Base-by-base conservation (phyloP, 1,284 basidiomycete species). In the Melampsora larici-populina region DNA sequence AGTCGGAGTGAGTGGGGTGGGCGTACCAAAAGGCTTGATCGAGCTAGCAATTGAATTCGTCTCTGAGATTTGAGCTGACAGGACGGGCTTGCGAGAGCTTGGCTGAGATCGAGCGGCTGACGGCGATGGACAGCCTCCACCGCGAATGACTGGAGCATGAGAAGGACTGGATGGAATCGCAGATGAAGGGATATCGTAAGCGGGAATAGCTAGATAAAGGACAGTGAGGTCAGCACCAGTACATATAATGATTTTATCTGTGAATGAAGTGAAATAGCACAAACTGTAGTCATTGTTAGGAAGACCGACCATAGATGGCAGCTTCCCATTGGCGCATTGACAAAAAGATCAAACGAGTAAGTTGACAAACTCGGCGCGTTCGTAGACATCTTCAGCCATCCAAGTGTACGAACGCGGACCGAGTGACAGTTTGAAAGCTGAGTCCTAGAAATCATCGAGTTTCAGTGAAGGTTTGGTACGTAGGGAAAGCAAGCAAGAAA, bases 351-450 rank as follows among this genome's bases (percentile, higher is more conserved):
- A 86, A 78, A 93, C 85, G 49, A 91, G 81, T 0, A 90, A 86
- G 55, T 87, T 86, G 64, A 96, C 84, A 83, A 97, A 97, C 18
- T 85, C 85, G 7, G 86, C 82, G 82, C 94, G 93, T 80, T 95
- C 92, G 18, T 83, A 83, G 48, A 78, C 78, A 72, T 88, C 87
- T 82, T 94, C 93, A 0, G 92, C 92, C 81, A 90, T 88, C 93
- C 93, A 97, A 81, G 87, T 87, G 85, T 97, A 97, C 24, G 91
- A 90, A 83, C 93, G 89, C 18, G 68, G 69, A 69, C 91, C 89
- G 79, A 97, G 88, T 0, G n/a, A n/a, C n/a, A n/a, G 87, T 43
- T 62, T 48, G 60, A 77, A 77, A n/a, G 36, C 46, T n/a, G 75
- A 70, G 31, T 77, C 75, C 75, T 77, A 64, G 29, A 15, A 55